Evolutionary conservation across 2,329 filamentous ascomycete species (phyloP), one percentile per base, ranked within the genome.

Genomic region (Alternaria triticimaculans): DNA sequence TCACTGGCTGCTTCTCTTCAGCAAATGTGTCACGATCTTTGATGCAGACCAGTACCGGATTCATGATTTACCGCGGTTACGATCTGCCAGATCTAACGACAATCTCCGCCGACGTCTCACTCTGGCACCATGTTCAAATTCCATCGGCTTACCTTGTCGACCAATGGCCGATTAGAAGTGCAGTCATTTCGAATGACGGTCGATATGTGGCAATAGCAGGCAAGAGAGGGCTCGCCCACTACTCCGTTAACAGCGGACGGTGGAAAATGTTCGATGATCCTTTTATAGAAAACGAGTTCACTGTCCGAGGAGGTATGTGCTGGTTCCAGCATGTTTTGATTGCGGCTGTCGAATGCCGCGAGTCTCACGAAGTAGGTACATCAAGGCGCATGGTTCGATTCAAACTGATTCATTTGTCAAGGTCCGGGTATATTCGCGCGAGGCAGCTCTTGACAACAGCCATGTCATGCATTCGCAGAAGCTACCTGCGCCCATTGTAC

Each of bases 251-350:
- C 70, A 98, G 95, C 76, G 93, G 95, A 26, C 88, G 96, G 62
- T 99, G 96, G 96, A 97, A 97, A 78, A 96, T 92, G 0, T 99
- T 99, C 78, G 87, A 91, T 53, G 93, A 94, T 72, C 87, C 90
- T 25, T 88, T 87, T 28, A 87, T 90, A 75, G 96, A 98, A 80
- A 94, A 94, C 72, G 93, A 94, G 66, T 99, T 99, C 76, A 89
- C 93, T 23, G 93, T 99, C 14, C 87, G 94, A 66, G 96, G 96
- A 53, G 96, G 96, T 7, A 97, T 99, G 94, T 98, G 95, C 78
- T 99, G 96, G 96, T 94, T 97, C 77, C 94, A 97, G 70, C 95
- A 99, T 80, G 92, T 98, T 30, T 85, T 99, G 18, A 92, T 98
- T 60, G 94, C 94, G 43, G 94, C 95, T 5, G 90, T 97, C n/a